Conservation (phyloP, 805 yeast species). For the Kuraishia hungarica region DNA sequence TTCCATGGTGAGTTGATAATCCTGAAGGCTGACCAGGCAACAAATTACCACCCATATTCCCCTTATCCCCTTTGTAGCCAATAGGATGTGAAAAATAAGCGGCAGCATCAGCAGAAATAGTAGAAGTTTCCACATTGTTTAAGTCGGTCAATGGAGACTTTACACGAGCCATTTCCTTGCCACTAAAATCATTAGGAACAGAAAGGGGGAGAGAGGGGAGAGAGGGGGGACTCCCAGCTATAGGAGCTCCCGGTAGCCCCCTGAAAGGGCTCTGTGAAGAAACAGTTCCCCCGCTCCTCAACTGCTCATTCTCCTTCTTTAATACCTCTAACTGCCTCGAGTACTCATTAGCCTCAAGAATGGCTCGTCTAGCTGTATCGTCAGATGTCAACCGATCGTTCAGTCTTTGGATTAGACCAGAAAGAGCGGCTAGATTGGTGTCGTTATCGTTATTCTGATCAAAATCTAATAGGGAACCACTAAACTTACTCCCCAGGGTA, state of each 20-base stretch:
- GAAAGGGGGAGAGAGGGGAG: slow-evolving; percentile 10
- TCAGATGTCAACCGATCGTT: slow-evolving; percentile 63
- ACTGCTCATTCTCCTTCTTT: slow-evolving; percentile 9
- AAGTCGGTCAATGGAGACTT: slow-evolving; percentile 6
- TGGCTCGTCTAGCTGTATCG: slow-evolving; percentile 65
- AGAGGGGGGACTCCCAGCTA: too few species aligned
- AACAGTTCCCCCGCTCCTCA: slow-evolving; percentile 15
- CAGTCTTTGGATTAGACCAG: slow-evolving; percentile 38
- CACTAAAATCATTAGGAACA: neutral
- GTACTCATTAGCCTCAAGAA: slow-evolving; percentile 43
- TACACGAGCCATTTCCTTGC: neutral
- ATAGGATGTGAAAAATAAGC: neutral
- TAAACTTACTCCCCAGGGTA: slow-evolving; percentile 19
- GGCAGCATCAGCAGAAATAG: too few species aligned
- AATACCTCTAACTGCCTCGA: slow-evolving; percentile 19
- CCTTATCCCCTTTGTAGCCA: neutral
- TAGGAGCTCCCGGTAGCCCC: too few species aligned
- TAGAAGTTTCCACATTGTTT: too few species aligned
- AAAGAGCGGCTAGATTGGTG: neutral
- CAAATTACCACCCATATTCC: neutral
- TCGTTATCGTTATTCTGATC: neutral
- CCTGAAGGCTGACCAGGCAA: neutral
- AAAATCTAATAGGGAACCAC: too few species aligned
- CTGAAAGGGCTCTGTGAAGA: slow-evolving; percentile 6
- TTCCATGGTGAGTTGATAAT: neutral